These are phyloP conservation scores for Neurospora africana DNA, from an alignment of 495 filamentous ascomycete species.

Conservation along the genomic window DNA sequence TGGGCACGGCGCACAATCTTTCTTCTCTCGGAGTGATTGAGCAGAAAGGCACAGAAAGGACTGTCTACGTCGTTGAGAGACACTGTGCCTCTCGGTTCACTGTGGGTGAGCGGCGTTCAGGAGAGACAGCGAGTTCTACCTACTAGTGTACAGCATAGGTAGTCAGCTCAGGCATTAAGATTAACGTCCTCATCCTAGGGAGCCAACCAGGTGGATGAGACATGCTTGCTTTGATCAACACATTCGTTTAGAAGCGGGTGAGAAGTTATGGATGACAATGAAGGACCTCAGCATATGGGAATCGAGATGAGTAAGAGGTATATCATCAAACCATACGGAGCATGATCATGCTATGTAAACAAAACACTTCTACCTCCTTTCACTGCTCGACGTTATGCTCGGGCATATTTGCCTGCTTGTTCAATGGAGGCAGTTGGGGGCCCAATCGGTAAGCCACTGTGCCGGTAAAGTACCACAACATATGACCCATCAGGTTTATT, in stretches of 20 bases:
- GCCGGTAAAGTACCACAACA: background rate
- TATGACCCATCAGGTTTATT: background rate
- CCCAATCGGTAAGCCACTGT: background rate
- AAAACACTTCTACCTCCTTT: background rate
- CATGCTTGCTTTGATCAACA: background rate
- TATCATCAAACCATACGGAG: background rate
- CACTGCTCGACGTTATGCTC: background rate
- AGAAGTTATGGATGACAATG: background rate
- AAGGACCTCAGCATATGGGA: background rate
- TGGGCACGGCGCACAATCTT: background rate
- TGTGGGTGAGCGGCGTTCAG: background rate
- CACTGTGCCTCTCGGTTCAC: background rate
- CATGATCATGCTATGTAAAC: background rate
- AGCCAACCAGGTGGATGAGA: background rate
- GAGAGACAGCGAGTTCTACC: background rate
- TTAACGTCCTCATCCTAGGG: background rate
- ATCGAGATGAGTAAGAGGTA: background rate
- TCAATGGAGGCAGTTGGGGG: background rate
- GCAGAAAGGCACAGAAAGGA: background rate
- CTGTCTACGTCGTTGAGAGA: background rate
- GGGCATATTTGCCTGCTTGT: background rate
- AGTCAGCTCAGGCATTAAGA: background rate
- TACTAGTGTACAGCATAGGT: background rate
- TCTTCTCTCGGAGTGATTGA: background rate
- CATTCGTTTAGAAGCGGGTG: background rate